These are phyloP conservation scores for Penicillium sp. DNA, from an alignment of 2,329 filamentous ascomycete species.

Conservation along the genomic window DNA sequence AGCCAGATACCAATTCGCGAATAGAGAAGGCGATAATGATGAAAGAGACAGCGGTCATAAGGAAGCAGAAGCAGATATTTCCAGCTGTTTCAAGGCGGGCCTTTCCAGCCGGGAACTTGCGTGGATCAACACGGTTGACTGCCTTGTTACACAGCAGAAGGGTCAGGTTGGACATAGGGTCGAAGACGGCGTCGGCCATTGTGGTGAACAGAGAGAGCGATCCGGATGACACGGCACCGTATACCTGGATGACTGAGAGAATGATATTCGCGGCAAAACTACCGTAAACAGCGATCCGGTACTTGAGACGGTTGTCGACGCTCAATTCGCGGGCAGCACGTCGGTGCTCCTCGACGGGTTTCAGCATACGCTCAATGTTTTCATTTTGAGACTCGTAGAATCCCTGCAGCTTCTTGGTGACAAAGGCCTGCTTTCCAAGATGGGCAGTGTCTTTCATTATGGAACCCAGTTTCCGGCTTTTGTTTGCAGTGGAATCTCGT, in stretches of 20 bases:
- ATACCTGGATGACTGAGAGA: constrained; percentile 78
- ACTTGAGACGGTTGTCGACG: constrained; percentile 71
- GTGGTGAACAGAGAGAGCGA: constrained; percentile 97
- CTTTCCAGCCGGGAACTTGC: constrained; percentile 86
- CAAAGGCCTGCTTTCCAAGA: constrained; percentile 44
- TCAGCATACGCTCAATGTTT: constrained; percentile 86
- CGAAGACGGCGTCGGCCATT: constrained; percentile 93
- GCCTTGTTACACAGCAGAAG: constrained; percentile 85
- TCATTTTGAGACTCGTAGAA: constrained; percentile 94
- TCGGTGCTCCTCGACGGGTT: constrained; percentile 87
- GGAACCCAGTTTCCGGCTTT: constrained; percentile 12
- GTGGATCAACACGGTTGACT: constrained; percentile 79
- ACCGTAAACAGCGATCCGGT: constrained; percentile 61
- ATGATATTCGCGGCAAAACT: constrained; percentile 76
- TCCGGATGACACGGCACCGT: constrained; percentile 78
- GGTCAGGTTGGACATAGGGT: constrained; percentile 83
- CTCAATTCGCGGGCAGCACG: constrained; percentile 76
- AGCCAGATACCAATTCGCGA: constrained; percentile 60
- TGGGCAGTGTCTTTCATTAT: constrained; percentile 12
- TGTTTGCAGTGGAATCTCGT: constrained; percentile 42
- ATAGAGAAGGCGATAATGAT: constrained; percentile 88
- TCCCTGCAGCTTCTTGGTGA: constrained; percentile 55
- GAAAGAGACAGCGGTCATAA: constrained; percentile 90
- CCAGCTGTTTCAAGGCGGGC: constrained; percentile 92
- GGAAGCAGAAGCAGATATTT: constrained; percentile 93